A percentile compares a stretch with the other conserved stretches of the same genome.
Evolutionary conservation across 192 early-diverging fungal genomes (phyloP).

Genomic region (Podila clonocystis): DNA sequence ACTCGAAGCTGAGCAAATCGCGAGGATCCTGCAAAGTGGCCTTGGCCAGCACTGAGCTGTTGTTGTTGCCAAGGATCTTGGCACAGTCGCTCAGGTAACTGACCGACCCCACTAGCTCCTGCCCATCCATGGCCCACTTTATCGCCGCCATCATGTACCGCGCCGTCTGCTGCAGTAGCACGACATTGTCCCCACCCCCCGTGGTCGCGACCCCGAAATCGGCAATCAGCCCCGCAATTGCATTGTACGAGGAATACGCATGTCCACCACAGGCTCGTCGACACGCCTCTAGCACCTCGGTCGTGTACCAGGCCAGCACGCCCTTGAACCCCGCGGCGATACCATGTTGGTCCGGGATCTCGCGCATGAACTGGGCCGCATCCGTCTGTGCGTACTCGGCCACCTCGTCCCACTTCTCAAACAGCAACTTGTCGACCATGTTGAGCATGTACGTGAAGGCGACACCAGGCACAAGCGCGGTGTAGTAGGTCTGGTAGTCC

Average conservation of each 20-base stretch:
- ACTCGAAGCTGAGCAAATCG: constrained; percentile 23
- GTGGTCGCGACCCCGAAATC: constrained; percentile 73
- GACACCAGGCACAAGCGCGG: constrained; percentile 60
- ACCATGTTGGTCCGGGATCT: constrained; percentile 62
- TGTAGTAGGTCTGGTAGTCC: constrained; percentile 70
- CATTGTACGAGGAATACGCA: constrained; percentile 72
- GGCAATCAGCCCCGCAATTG: constrained; percentile 59
- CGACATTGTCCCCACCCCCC: constrained; percentile 49
- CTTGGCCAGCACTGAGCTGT: neutral
- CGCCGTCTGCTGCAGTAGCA: constrained; percentile 54
- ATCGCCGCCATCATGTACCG: constrained; percentile 26
- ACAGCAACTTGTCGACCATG: constrained; percentile 20
- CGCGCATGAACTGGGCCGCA: constrained; percentile 47
- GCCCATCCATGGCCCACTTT: constrained; percentile 20
- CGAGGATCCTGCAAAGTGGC: constrained; percentile 25
- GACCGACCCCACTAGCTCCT: constrained; percentile 35
- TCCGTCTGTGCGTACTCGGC: constrained; percentile 53
- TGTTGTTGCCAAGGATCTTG: constrained; percentile 8
- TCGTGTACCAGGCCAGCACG: constrained; percentile 56
- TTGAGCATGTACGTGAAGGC: constrained; percentile 58
- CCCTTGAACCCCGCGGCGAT: constrained; percentile 61
- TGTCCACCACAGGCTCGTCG: constrained; percentile 67
- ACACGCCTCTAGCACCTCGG: constrained; percentile 58
- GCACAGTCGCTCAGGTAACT: constrained; percentile 45
- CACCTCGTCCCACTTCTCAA: constrained; percentile 40